These are phyloP conservation scores for Diplodia mutila DNA, from an alignment of 2,329 filamentous ascomycete genomes.

Conservation along the genomic window DNA sequence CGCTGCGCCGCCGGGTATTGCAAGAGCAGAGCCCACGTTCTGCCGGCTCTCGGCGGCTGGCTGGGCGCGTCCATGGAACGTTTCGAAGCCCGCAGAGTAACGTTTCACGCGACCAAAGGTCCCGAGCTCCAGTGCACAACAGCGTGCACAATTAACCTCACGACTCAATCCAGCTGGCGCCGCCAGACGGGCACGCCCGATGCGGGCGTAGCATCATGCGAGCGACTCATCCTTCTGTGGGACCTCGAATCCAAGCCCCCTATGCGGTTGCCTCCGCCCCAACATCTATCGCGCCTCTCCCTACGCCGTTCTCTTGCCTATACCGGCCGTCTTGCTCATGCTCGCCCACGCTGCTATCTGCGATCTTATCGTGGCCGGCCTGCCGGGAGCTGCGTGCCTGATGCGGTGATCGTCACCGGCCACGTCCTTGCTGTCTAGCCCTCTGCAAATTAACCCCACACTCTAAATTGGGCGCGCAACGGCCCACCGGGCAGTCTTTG, in stretches of 20 bases:
- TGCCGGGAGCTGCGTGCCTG: slow-evolving; percentile 1
- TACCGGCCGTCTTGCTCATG: not conserved
- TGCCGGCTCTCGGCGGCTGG: slow-evolving; percentile 1
- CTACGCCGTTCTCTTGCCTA: not conserved
- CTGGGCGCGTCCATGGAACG: slow-evolving; percentile 4
- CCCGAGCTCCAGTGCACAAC: slow-evolving; percentile 10
- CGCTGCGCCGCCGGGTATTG: slow-evolving; percentile 2
- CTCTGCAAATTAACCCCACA: slow-evolving; percentile 22
- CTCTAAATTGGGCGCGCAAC: not conserved
- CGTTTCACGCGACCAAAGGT: slow-evolving; percentile 5
- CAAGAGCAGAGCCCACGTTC: not conserved
- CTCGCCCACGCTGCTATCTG: too few relatives aligned
- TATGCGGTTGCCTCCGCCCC: not conserved
- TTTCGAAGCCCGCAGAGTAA: slow-evolving; percentile 16
- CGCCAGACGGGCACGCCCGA: slow-evolving; percentile 3
- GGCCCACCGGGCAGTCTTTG: not conserved
- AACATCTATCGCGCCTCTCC: not conserved
- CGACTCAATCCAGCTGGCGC: slow-evolving; percentile 7
- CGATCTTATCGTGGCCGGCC: not conserved
- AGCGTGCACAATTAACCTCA: not conserved
- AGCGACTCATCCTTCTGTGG: slow-evolving; percentile 19
- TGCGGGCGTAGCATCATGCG: slow-evolving; percentile 20
- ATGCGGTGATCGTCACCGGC: slow-evolving; percentile 15
- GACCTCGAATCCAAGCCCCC: not conserved
- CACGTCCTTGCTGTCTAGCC: slow-evolving; percentile 15